Evolutionary conservation across 106 monocot genomes (phyloP), one percentile per base, ranked within the genome.

Genomic region (Allium fistulosum): DNA sequence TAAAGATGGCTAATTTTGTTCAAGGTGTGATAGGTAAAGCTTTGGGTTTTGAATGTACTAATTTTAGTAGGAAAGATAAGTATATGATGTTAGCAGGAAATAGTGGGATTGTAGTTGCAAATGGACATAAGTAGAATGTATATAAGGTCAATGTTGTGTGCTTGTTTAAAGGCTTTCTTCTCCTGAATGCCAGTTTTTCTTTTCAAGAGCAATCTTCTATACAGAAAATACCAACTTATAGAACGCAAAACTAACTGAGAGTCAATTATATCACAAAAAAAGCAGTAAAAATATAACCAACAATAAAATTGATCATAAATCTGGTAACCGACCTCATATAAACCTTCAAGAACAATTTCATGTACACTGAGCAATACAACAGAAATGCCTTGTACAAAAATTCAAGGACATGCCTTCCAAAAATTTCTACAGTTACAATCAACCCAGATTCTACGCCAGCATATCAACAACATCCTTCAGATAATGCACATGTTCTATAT

Each of bases 11-110:
- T 4, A 94, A 94, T 69, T 18, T 61, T 14, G 68, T 90, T 15
- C 94, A 94, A 72, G 62, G 26, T 58, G 26, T 74, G 72, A 80
- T 94, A 7, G 94, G 70, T n/a, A 52, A 66, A 11, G 76, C 87
- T 7, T 47, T 90, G 16, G 84, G 90, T 18, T 94, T 85, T 50
- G 48, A 79, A 66, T 82, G 87, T 66, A 94, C 87, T 0, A 63
- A 13, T 53, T 72, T 94, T 11, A 90, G 80, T 4, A 77, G 94
- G 68, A 90, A 57, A 72, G 90, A 94, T 22, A 94, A 94, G 85
- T 94, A 94, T 55, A 66, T 81, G 72, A 82, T 82, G 82, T 84
- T 94, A 11, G 94, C 84, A 11, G 87, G 84, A 15, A 90, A 84
- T 27, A 71, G 86, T 65, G 89, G 93, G 8, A 2, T 80, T 15